These are phyloP conservation scores for Trichoderma aggressivum DNA, from an alignment of 2,329 filamentous ascomycete genomes.

Conservation along the genomic window DNA sequence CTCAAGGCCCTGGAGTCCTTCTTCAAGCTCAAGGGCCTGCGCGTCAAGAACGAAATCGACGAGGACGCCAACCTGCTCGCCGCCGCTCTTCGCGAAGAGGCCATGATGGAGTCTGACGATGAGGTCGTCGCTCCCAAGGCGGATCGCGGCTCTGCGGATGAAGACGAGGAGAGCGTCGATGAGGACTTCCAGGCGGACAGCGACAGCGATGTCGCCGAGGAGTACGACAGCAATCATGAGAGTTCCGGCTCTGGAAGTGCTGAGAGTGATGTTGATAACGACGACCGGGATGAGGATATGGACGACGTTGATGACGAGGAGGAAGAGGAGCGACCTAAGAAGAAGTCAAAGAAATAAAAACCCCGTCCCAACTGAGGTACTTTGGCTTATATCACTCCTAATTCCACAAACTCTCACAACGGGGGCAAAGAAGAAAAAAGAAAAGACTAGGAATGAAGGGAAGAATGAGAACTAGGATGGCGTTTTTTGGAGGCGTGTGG, in stretches of 20 bases:
- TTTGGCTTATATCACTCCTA: not conserved
- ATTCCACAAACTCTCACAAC: not conserved
- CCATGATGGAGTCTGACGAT: constrained; percentile 79
- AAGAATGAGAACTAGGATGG: not conserved
- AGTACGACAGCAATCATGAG: constrained; percentile 88
- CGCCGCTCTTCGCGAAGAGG: constrained; percentile 78
- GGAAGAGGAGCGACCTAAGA: constrained; percentile 47
- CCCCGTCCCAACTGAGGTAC: not conserved
- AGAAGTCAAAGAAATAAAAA: constrained; percentile 29
- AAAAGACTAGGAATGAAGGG: not conserved
- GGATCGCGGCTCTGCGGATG: constrained; percentile 87
- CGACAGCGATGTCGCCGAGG: constrained; percentile 93
- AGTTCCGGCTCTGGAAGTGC: constrained; percentile 70
- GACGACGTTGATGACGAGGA: constrained; percentile 35
- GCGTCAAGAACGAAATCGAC: constrained; percentile 98
- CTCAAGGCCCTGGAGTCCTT: constrained; percentile 95
- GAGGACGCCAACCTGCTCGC: constrained; percentile 82
- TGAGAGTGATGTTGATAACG: constrained; percentile 47
- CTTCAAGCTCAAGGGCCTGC: constrained; percentile 92
- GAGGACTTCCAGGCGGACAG: constrained; percentile 93
- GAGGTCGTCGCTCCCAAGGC: constrained; percentile 67
- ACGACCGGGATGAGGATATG: constrained; percentile 36
- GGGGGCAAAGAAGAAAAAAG: not conserved
- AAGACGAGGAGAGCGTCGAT: constrained; percentile 92
- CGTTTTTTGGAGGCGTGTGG: constrained; percentile 1